Evolutionary conservation across 805 yeast species (phyloP).

Genomic region (Saturnispora galanensis): DNA sequence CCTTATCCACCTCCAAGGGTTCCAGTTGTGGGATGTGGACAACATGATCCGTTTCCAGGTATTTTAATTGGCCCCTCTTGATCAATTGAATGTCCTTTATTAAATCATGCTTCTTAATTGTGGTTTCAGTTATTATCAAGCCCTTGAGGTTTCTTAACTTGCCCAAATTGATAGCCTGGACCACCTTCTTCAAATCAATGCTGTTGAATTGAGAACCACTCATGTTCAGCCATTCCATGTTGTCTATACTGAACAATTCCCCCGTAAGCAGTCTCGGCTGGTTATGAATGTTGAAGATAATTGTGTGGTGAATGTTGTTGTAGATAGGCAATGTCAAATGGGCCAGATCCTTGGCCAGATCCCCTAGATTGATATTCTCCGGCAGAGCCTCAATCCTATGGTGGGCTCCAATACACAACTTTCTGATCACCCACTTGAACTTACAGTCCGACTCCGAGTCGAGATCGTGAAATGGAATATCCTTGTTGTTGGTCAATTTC

Average conservation of each 20-base stretch:
- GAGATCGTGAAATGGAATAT: slow-evolving; percentile 2
- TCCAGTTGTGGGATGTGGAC: neutral
- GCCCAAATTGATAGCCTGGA: slow-evolving; percentile 10
- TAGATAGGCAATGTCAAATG: neutral
- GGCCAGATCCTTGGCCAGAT: slow-evolving; percentile 6
- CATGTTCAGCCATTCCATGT: slow-evolving; percentile 9
- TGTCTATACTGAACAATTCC: slow-evolving; percentile 5
- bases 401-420: neutral
- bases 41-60: slow-evolving; percentile 8
- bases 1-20: neutral
- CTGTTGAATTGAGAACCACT: neutral
- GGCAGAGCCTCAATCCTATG: slow-evolving; percentile 12
- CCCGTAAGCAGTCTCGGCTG: slow-evolving; percentile 5
- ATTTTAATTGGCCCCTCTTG: slow-evolving; percentile 7
- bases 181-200: slow-evolving; percentile 4
- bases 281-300: slow-evolving; percentile 6
- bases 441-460: neutral
- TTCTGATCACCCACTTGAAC: slow-evolving; percentile 9
- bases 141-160: slow-evolving; percentile 4
- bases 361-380: slow-evolving; percentile 7
- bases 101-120: slow-evolving; percentile 6
- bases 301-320: neutral
- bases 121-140: slow-evolving; percentile 8
- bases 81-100: slow-evolving; percentile 6
- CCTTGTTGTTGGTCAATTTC: neutral